Conservation (phyloP, 2,329 filamentous ascomycete genomes). For the Pseudocercospora fijiensis region DNA sequence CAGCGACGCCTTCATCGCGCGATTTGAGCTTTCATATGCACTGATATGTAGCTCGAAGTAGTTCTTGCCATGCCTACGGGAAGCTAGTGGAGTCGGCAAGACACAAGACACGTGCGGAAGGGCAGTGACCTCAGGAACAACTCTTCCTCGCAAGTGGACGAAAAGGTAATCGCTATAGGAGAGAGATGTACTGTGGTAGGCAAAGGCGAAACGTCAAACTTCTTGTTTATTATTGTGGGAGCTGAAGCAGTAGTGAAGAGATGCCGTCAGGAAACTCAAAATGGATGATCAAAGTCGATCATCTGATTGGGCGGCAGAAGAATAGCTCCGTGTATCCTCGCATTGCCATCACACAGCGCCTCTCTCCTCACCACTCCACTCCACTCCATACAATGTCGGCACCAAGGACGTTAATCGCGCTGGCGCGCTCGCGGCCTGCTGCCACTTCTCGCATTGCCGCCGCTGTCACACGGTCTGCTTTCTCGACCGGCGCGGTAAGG, state of each 20-base stretch:
- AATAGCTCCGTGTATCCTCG: background rate
- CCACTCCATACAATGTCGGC: constrained; percentile 41
- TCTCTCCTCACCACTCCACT: constrained; percentile 18
- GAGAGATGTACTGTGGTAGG: background rate
- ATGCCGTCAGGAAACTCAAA: background rate
- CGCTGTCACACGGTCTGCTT: constrained; percentile 52
- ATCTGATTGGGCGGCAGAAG: background rate
- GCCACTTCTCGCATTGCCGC: constrained; percentile 39
- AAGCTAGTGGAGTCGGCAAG: background rate
- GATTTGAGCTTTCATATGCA: background rate
- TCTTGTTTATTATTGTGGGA: background rate
- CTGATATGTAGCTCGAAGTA: background rate
- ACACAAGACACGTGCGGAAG: background rate
- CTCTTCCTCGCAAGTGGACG: background rate
- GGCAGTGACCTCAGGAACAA: background rate
- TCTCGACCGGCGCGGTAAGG: constrained; percentile 61
- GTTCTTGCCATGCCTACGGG: background rate
- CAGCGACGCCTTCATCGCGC: background rate
- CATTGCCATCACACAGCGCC: background rate
- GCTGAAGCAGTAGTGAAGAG: background rate
- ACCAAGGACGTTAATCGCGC: constrained; percentile 49
- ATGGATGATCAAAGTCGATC: background rate
- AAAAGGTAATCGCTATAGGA: background rate
- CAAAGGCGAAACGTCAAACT: background rate
- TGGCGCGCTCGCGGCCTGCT: constrained; percentile 48